Evolutionary conservation across 306 rosid genomes (phyloP), one percentile per base, ranked within the genome.

Genomic region (Cicer chorassanicum): DNA sequence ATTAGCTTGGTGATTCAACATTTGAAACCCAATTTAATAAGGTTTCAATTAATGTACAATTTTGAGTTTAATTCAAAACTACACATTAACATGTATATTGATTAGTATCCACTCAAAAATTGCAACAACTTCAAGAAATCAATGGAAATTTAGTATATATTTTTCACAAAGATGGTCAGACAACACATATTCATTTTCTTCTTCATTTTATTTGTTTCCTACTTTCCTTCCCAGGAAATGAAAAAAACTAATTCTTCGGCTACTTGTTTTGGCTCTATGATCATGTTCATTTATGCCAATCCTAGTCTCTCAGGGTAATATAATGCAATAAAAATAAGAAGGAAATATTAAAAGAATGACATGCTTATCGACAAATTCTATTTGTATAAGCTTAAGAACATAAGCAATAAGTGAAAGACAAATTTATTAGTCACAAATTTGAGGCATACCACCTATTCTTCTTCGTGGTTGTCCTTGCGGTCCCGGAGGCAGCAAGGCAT

Each of bases 371-470:
- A 66, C 42, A 6, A 72, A 57, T 76, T 71, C 10, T 61, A 45
- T 34, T 55, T 54, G 18, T 34, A 12, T 14, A 76, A 64, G 68
- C 38, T 24, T 50, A 64, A 68, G 29, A 13, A 59, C 29, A 60
- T 13, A 70, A 69, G 51, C 45, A 70, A 65, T 15, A 15, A 43
- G 45, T 10, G 48, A 69, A 73, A 70, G 57, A 73, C 9, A 74
- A 68, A 61, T 40, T 36, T 21, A 64, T 36, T 24, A 24, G 34
- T 24, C 34, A 24, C 34, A 73, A 18, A 66, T 63, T 79, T 78
- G 57, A 61, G 67, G 75, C 88, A 80, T 77, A 94, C 97, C 98
- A 94, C 97, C 98, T 82, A 92, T 79, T 82, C 91, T 90, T 83
- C 99, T 87, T 67, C 97, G 92, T 0, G 76, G 91, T 81, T 86